Conservation (phyloP, 2,329 filamentous ascomycete genomes). For the Monosporascus sp. region DNA sequence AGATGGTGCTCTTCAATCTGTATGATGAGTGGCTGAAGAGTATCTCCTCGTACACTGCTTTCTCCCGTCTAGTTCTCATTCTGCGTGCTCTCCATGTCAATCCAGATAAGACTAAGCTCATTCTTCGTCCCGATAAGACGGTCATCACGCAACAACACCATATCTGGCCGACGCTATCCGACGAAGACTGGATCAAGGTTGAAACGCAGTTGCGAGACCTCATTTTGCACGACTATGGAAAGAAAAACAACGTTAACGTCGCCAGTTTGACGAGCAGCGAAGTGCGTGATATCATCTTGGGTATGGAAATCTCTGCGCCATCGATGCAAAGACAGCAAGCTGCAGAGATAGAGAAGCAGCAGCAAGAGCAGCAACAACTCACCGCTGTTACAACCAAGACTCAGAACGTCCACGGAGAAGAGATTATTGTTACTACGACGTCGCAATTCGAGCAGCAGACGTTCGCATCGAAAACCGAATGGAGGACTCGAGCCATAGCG, state of each 20-base stretch:
- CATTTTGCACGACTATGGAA: conserved; percentile 96
- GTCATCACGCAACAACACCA: conserved; percentile 98
- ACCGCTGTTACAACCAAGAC: conserved; percentile 98
- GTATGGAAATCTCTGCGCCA: conserved; percentile 98
- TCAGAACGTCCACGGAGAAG: conserved; percentile 92
- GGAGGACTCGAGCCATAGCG: conserved; percentile 93
- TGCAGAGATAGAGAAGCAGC: conserved; percentile 97
- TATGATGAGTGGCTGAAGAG: conserved; percentile 99
- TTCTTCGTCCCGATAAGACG: conserved; percentile 92
- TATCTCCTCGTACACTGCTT: conserved; percentile 96
- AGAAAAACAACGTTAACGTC: conserved; percentile 99
- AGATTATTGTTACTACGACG: conserved; percentile 96
- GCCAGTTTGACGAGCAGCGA: conserved; percentile 94
- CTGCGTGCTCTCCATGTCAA: conserved; percentile 94
- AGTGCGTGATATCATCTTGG: conserved; percentile 95
- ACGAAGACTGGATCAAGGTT: conserved; percentile 99
- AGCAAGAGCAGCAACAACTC: conserved; percentile 92
- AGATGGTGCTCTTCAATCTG: conserved; percentile 98
- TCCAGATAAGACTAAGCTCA: conserved; percentile 94
- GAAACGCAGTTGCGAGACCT: conserved; percentile 92
- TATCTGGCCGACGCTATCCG: conserved; percentile 91
- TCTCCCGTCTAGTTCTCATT: conserved; percentile 90
- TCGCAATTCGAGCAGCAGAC: conserved; percentile 97
- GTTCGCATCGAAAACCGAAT: conserved; percentile 97
- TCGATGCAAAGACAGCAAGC: conserved; percentile 98